Conservation (phyloP, 345 rosid genomes). For the Lepidium didymum region DNA sequence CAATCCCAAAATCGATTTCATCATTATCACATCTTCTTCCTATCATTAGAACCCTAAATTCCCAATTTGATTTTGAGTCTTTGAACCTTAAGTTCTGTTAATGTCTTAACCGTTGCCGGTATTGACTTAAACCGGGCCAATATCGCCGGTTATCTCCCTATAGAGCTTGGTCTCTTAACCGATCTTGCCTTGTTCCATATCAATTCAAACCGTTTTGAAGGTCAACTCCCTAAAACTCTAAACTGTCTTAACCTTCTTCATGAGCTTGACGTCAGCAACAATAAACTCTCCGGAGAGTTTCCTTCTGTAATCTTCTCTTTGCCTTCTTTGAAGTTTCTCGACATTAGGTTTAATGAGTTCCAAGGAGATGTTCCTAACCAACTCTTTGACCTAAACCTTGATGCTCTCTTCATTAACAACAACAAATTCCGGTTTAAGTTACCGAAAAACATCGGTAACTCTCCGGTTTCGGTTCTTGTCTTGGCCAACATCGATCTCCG, state of each 20-base stretch:
- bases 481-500: constrained; percentile 59
- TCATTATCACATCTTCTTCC: no score
- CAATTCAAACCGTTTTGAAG: constrained; percentile 65
- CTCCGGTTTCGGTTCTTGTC: constrained; percentile 69
- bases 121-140: constrained; percentile 74
- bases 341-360: constrained; percentile 62
- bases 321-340: constrained; percentile 73
- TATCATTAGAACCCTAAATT: no score
- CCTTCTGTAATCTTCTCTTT: constrained; percentile 51
- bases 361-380: constrained; percentile 47
- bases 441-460: constrained; percentile 71
- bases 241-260: constrained; percentile 38
- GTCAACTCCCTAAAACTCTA: constrained; percentile 49
- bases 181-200: constrained; percentile 78
- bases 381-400: constrained; percentile 63
- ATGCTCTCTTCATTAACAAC: constrained; percentile 77
- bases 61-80: no score
- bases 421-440: constrained; percentile 59
- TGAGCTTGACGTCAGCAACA: constrained; percentile 82
- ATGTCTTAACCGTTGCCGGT: constrained; percentile 64
- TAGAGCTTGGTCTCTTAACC: constrained; percentile 63
- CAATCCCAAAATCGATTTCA: no score
- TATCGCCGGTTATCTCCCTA: constrained; percentile 55
- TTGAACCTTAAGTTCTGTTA: no score
- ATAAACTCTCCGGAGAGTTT: constrained; percentile 53